A percentile compares a stretch with the other conserved stretches of the same genome.
Conservation (phyloP, 2,329 filamentous ascomycete species). For the Aspergillus transmontanensis region DNA sequence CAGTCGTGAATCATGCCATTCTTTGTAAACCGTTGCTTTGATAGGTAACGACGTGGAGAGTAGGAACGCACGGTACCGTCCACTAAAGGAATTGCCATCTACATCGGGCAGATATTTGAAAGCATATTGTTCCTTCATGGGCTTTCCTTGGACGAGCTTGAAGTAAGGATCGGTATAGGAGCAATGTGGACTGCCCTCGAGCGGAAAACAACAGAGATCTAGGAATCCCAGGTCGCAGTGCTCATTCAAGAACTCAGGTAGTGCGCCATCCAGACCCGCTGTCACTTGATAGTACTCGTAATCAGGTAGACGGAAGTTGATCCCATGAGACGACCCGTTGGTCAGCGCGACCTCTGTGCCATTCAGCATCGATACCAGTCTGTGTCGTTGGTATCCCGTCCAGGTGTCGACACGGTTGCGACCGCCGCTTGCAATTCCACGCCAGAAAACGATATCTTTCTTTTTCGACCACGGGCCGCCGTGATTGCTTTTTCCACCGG, state of each 20-base stretch:
- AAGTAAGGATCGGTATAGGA: neutral
- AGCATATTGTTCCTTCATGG: neutral
- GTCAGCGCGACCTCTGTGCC: slow-evolving; percentile 36
- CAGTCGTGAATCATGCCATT: slow-evolving; percentile 78
- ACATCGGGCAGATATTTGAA: slow-evolving; percentile 73
- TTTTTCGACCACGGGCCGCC: slow-evolving; percentile 48
- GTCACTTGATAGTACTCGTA: neutral
- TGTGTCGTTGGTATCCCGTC: slow-evolving; percentile 73
- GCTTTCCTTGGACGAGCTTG: neutral
- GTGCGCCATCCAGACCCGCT: neutral
- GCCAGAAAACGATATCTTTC: slow-evolving; percentile 47
- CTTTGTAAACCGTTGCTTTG: slow-evolving; percentile 75
- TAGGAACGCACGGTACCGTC: slow-evolving; percentile 70
- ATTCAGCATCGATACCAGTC: slow-evolving; percentile 74
- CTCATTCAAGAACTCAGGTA: neutral
- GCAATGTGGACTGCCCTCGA: neutral
- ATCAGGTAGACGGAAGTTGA: neutral
- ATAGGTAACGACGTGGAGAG: slow-evolving; percentile 70
- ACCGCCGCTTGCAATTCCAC: slow-evolving; percentile 52
- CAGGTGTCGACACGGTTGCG: slow-evolving; percentile 59
- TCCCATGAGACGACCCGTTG: neutral
- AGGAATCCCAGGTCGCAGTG: neutral
- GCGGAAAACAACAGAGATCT: neutral
- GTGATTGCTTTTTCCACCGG: slow-evolving; percentile 41
- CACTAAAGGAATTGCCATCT: slow-evolving; percentile 73